phyloP scores from a whole-genome alignment of 208 protist species.

The Phytomonas sp. region DNA sequence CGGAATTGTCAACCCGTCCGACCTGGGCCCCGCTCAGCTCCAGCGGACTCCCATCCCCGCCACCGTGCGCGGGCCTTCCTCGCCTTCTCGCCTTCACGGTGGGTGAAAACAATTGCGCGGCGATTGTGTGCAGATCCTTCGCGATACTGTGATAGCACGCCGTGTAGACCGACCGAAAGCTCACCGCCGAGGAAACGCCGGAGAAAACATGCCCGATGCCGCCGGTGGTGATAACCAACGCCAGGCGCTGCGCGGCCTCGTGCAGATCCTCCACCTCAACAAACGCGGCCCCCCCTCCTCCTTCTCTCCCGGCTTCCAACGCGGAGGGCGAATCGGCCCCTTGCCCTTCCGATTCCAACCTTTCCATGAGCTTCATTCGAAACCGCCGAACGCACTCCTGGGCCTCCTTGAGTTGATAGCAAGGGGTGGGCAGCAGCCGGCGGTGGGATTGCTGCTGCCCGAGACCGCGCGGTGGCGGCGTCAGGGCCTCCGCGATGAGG shows the following conservation, averaged over 20 bases:
- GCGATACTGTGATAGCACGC: not conserved
- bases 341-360: too few species aligned
- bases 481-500: too few species aligned
- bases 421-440: too few species aligned
- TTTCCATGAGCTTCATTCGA: too few species aligned
- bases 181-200: not conserved
- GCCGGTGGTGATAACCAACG: constrained; percentile 2
- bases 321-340: too few species aligned
- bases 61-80: not conserved
- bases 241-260: constrained; percentile 5
- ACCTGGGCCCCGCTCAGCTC: constrained; percentile 9
- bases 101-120: constrained; percentile 2
- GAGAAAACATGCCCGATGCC: not conserved
- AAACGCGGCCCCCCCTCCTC: too few species aligned
- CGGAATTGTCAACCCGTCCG: constrained; percentile 15
- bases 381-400: too few species aligned
- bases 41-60: constrained; percentile 1
- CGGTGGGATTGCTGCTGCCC: too few species aligned
- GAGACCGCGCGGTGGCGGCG: too few species aligned
- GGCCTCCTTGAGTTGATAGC: too few species aligned
- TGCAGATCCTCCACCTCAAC: not conserved
- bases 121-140: constrained; percentile 5
- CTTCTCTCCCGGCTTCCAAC: too few species aligned
- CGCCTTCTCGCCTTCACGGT: not conserved
- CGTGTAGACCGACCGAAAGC: not conserved